Evolutionary conservation across 768 basidiomycete species (phyloP), one percentile per base, ranked within the genome.

Genomic region (Tremella fuciformis): DNA sequence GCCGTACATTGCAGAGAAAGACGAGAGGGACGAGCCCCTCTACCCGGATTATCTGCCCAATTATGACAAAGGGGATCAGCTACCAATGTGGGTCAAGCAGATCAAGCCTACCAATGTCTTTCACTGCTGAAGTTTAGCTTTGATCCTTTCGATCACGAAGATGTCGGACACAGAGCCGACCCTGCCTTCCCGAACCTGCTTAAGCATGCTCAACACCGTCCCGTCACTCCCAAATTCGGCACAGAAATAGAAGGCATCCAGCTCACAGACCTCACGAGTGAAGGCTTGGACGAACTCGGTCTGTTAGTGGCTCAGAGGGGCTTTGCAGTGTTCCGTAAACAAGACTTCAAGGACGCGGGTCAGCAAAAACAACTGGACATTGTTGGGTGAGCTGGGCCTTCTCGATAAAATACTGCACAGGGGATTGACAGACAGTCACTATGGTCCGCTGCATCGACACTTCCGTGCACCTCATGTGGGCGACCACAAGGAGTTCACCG

Each of bases 391-490:
- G 29, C 29, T 34, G 29, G 29, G 29, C 29, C 29, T 4, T 6
- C 6, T 4, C 29, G 29, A 11, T 34, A 11, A 34, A 11, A 4
- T 34, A 34, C 4, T 34, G 29, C 29, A 34, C 11, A n/a, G n/a
- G n/a, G n/a, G n/a, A n/a, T n/a, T n/a, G n/a, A n/a, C n/a, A n/a
- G n/a, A n/a, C n/a, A 34, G 58, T 13, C 59, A 52, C 24, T 60
- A 55, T 15, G 60, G 50, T 24, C 55, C 50, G 37, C 53, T 62
- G 18, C 61, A 62, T 40, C 40, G 54, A 19, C 61, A 62, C 44
- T 48, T 52, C 13, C 46, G 48, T 4, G 44, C 47, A 26, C 61
- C 61, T 38, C 42, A 52, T 13, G 55, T 56, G n/a, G 38, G 22
- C 9, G 37, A n/a, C 13, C 39, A 29, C 13, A 48, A 51, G 3